Percentiles rank a stretch among this genome's conserved stretches.
Evolutionary conservation across 139 green algal species (phyloP).

Genomic region (Diplosphaera chodatii): DNA sequence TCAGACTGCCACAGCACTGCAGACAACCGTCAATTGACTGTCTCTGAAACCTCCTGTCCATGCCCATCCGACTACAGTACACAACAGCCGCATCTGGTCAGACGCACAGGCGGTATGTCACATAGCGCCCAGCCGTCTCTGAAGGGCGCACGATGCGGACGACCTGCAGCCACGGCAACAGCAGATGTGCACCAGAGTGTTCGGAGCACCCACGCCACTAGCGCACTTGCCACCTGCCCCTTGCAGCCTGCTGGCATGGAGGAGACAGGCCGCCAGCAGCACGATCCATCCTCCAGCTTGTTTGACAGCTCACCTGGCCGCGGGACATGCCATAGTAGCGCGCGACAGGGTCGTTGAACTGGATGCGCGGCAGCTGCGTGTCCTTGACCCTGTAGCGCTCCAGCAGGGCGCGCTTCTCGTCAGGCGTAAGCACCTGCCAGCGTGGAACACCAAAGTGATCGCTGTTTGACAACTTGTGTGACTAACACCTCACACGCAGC

Average conservation of each 20-base stretch:
- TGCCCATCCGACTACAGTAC: too few species aligned
- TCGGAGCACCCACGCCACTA: too few species aligned
- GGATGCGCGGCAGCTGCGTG: conserved; percentile 89
- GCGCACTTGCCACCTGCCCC: too few species aligned
- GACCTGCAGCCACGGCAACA: conserved; percentile 51
- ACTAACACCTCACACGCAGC: too few species aligned
- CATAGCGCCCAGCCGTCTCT: conserved; percentile 93
- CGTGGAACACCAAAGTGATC: too few species aligned
- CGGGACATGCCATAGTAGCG: conserved; percentile 87
- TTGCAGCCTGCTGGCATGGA: too few species aligned
- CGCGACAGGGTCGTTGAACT: conserved; percentile 87
- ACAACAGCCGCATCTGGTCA: conserved; percentile 29
- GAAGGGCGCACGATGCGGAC: conserved; percentile 87
- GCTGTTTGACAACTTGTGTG: too few species aligned
- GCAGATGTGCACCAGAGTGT: background rate
- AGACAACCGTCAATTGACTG: too few species aligned
- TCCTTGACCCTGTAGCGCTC: conserved; percentile 86
- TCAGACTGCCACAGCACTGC: too few species aligned
- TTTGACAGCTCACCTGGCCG: conserved; percentile 30
- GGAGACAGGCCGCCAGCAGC: too few species aligned
- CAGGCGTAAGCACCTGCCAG: conserved; percentile 51
- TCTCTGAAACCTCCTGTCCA: too few species aligned
- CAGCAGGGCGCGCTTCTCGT: conserved; percentile 88
- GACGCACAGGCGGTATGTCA: conserved; percentile 87
- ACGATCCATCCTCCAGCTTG: too few species aligned